Percentiles rank a stretch among this genome's conserved stretches.
phyloP scores from a whole-genome alignment of 371 early-diverging fungal species.

The Mortierella sp. region DNA sequence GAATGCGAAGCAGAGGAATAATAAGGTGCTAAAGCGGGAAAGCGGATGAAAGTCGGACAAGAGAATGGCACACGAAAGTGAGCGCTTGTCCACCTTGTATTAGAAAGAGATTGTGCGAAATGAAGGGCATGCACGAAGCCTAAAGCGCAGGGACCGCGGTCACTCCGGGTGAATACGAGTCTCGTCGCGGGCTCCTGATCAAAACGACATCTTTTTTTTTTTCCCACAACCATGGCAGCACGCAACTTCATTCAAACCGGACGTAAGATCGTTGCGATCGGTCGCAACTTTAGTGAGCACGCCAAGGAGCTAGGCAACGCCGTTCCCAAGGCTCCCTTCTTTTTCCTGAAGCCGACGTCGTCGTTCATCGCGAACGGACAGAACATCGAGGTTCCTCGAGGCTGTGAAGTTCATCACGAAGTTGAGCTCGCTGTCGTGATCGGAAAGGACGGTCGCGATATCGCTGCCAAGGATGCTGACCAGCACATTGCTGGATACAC shows the following conservation, averaged over 20 bases:
- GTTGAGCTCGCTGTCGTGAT: slow-evolving; percentile 96
- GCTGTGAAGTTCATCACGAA: slow-evolving; percentile 91
- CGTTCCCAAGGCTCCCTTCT: slow-evolving; percentile 88
- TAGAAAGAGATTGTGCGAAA: no score
- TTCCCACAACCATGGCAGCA: slow-evolving; percentile 53
- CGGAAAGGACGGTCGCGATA: slow-evolving; percentile 86
- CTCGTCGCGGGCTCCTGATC: no score
- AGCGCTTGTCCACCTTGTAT: no score
- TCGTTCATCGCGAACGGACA: slow-evolving; percentile 82
- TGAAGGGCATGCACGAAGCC: no score
- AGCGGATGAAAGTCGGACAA: no score
- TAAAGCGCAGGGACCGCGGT: no score
- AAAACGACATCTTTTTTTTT: no score
- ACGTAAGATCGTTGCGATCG: slow-evolving; percentile 93
- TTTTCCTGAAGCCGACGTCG: slow-evolving; percentile 95
- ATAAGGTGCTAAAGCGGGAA: no score
- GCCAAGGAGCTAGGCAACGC: slow-evolving; percentile 94
- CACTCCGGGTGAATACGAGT: no score
- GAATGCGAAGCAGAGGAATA: no score
- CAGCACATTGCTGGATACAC: slow-evolving; percentile 77
- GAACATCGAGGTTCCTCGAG: slow-evolving; percentile 83
- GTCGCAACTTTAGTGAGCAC: slow-evolving; percentile 91
- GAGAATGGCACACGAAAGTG: no score
- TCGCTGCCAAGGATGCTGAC: slow-evolving; percentile 70
- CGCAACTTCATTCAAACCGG: slow-evolving; percentile 72